Evolutionary conservation across 2,329 filamentous ascomycete species (phyloP), one percentile per base, ranked within the genome.

Genomic region (Hysterium pulicare): DNA sequence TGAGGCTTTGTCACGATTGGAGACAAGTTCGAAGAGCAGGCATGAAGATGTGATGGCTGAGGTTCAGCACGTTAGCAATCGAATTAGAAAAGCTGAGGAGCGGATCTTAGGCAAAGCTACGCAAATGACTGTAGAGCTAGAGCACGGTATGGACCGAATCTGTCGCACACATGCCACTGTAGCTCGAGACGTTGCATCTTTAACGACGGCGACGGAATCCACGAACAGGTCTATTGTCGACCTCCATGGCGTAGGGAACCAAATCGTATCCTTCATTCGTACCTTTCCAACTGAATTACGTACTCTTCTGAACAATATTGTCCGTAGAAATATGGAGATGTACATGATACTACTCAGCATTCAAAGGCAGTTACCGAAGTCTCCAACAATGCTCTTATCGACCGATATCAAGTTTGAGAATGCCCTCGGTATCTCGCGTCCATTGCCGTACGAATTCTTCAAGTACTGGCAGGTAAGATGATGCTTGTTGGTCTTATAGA

Each of bases 1-100:
- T 45, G 38, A 40, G 16, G 32, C 38, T n/a, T 21, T 40, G 8
- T 40, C 38, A 11, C 22, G 38, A 4, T 16, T 32, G 26, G 38
- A 40, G n/a, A n/a, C n/a, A 20, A 32, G 31, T 16, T 7, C 7
- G 7, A 8, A 7, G 7, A 33, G 31, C n/a, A 15, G n/a, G 7
- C 31, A 33, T 7, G 8, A 33, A 8, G 8, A 33, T 8, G 13
- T n/a, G 15, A 11, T 33, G n/a, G 8, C 17, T 33, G 7, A 33
- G 31, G 15, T n/a, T n/a, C n/a, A n/a, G n/a, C n/a, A n/a, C n/a
- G n/a, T n/a, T n/a, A n/a, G n/a, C n/a, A n/a, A n/a, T n/a, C n/a
- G n/a, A 33, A 15, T 33, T 33, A 33, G 31, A 33, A 33, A 16
- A 33, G n/a, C 31, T n/a, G 7, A 7, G 8, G 7, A 16, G n/a